Evolutionary conservation across 148 eudicot genomes (phyloP), one percentile per base, ranked within the genome.

Genomic region (Polygonum aviculare): DNA sequence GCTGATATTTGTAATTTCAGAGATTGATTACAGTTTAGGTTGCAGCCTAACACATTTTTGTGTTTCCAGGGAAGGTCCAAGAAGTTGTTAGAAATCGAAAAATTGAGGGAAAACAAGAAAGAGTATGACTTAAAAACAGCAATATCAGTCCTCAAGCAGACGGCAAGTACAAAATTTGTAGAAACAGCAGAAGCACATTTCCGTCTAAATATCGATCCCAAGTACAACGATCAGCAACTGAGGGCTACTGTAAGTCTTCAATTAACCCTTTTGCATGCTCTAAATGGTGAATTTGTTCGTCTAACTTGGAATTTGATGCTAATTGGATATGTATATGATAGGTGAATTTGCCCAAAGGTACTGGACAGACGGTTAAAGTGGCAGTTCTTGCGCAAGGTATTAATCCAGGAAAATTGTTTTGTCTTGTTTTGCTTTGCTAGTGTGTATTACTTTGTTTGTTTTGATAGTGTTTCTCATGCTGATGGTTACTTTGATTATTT

Each of bases 301-400:
- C 16, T 72, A 41, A 41, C 31, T 72, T 45, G 75, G 75, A n/a
- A 48, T 45, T 47, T 36, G 41, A 67, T 67, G 45, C 19, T 67
- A 4, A 67, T 14, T 12, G 69, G 7, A 16, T 21, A 6, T 67
- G 21, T 15, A 38, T 72, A 72, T 45, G 33, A 44, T 80, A 94
- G 98, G 98, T 94, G 77, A 92, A 82, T 86, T 86, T 94, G 84
- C 96, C 98, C 19, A 94, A 92, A 85, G 97, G 96, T 49, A 88
- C 93, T 73, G 98, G 97, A 78, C 89, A 87, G 80, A 83, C 83
- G 1, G 92, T 94, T 49, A 92, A 87, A 82, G 90, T 92, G 77
- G 98, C 98, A 26, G 98, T 94, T 85, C 91, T 94, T 77, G 89
- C 97, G 14, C 98, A 92, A 92, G 98, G 98, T 92, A 83, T 72